Evolutionary conservation across 768 basidiomycete species (phyloP).

Genomic region (Suillus occidentalis): DNA sequence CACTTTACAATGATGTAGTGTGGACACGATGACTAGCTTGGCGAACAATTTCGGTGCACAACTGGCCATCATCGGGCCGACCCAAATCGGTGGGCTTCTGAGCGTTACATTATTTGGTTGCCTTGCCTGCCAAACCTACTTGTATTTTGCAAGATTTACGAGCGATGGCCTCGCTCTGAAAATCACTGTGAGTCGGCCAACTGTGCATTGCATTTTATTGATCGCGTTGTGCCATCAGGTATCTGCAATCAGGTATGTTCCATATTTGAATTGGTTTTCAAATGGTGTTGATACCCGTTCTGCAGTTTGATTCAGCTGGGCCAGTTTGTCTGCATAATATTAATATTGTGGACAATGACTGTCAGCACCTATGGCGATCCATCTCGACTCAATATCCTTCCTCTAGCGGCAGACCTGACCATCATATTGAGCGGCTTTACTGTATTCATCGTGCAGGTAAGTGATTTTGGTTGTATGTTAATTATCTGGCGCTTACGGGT

Average conservation of each 20-base stretch:
- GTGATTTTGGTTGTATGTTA: not conserved
- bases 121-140: conserved; percentile 12
- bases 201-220: not conserved
- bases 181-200: not conserved
- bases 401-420: not conserved
- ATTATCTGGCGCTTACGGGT: not conserved
- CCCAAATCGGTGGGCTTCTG: conserved; percentile 14
- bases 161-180: conserved; percentile 9
- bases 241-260: conserved; percentile 1
- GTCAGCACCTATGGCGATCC: conserved; percentile 4
- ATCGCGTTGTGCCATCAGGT: not conserved
- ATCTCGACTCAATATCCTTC: not conserved
- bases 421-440: not conserved
- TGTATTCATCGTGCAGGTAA: conserved; percentile 3
- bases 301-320: conserved; percentile 8
- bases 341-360: conserved; percentile 3
- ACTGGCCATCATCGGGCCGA: conserved; percentile 9
- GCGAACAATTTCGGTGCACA: not conserved
- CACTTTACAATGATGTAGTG: not conserved
- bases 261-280: not conserved
- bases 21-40: not conserved
- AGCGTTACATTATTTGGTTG: conserved; percentile 16
- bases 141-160: conserved; percentile 14
- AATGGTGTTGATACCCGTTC: not conserved
- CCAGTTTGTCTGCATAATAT: not conserved